Conservation (phyloP, 441 rosid species). For the Mallotus japonicus region DNA sequence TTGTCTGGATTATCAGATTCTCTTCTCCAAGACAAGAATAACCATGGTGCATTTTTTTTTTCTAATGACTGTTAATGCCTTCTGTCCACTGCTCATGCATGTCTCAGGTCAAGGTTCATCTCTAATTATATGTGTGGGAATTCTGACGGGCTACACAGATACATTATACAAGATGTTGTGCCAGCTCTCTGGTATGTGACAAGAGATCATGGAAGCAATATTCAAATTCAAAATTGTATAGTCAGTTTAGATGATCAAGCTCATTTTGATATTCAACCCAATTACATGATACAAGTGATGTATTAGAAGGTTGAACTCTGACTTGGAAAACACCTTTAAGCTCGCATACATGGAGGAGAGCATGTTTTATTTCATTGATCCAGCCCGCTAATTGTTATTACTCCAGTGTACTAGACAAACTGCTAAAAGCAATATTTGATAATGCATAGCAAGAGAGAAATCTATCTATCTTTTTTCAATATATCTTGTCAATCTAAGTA, state of each 20-base stretch:
- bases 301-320: no score
- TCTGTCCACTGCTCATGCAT: constrained; percentile 12
- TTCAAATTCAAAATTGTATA: constrained; percentile 1
- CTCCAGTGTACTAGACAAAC: background rate
- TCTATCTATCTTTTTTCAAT: background rate
- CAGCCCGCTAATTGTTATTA: background rate
- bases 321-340: no score
- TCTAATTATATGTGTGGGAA: constrained; percentile 86
- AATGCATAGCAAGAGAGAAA: background rate
- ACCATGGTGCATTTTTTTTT: background rate
- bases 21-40: background rate
- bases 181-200: constrained; percentile 70
- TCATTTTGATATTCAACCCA: no score
- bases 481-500: background rate
- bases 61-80: background rate
- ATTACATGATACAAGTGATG: no score
- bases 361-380: background rate
- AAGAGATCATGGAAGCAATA: constrained; percentile 9
- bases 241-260: no score
- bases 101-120: constrained; percentile 90
- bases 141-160: constrained; percentile 90
- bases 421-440: background rate
- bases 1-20: background rate
- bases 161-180: constrained; percentile 85
- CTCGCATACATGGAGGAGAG: no score